Evolutionary conservation across 2,329 filamentous ascomycete genomes (phyloP).

Genomic region (Talaromyces sp.): DNA sequence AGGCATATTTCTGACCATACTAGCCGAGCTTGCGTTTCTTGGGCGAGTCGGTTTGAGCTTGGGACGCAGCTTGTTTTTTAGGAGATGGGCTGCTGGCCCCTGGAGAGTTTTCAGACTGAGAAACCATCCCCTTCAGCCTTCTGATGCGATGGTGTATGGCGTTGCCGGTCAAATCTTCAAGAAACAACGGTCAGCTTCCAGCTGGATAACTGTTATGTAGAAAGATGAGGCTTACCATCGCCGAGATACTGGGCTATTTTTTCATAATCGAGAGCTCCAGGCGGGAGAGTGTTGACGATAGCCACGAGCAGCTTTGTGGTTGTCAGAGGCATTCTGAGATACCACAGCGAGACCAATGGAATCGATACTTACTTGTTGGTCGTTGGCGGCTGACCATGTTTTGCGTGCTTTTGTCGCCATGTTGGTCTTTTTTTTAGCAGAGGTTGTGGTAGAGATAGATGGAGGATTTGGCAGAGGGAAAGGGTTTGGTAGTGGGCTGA

Average conservation of each 20-base stretch:
- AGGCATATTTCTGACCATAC: too few species aligned
- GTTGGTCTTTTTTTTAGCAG: background rate
- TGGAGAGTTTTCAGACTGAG: background rate
- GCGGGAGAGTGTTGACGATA: background rate
- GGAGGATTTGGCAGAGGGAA: background rate
- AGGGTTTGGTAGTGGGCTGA: background rate
- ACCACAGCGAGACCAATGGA: background rate
- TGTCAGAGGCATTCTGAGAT: background rate
- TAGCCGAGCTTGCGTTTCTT: constrained; percentile 1
- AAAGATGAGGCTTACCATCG: background rate
- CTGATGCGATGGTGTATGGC: background rate
- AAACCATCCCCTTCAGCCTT: background rate
- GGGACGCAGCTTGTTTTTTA: background rate
- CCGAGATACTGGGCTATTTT: constrained; percentile 1
- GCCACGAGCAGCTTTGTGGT: background rate
- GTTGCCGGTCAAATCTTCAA: background rate
- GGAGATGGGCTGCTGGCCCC: background rate
- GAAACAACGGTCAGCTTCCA: background rate
- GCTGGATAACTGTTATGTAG: background rate
- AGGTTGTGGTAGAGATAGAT: background rate
- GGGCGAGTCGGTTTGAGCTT: background rate
- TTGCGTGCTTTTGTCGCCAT: background rate
- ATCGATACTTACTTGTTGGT: background rate
- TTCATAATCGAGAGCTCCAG: background rate
- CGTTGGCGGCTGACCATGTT: background rate